These are phyloP conservation scores for Megacollybia marginata DNA, from an alignment of 768 basidiomycete species.

Conservation along the genomic window DNA sequence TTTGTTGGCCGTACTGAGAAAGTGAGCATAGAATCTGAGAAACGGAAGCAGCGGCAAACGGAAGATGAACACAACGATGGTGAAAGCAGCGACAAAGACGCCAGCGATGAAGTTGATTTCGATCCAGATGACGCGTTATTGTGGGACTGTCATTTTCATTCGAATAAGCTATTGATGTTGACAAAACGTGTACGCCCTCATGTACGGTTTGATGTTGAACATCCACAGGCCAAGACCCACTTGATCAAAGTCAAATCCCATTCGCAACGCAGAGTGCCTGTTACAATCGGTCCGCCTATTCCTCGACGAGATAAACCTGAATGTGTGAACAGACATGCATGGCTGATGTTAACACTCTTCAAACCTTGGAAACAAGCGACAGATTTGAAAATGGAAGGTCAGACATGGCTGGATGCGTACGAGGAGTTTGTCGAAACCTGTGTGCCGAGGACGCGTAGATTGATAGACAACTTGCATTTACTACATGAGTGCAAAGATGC, in stretches of 20 bases:
- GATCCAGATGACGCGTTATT: too few relatives aligned
- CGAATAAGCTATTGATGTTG: too few relatives aligned
- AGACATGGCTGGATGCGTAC: slow-evolving; percentile 25
- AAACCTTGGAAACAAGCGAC: slow-evolving; percentile 22
- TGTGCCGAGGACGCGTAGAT: slow-evolving; percentile 1
- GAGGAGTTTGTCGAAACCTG: slow-evolving; percentile 5
- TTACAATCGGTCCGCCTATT: slow-evolving; percentile 25
- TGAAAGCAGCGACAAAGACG: slow-evolving; percentile 2
- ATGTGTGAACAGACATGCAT: too few relatives aligned
- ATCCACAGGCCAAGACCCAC: too few relatives aligned
- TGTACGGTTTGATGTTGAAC: too few relatives aligned
- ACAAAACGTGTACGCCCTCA: too few relatives aligned
- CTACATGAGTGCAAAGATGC: slow-evolving; percentile 33
- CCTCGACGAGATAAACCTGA: slow-evolving; percentile 23
- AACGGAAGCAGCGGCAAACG: too few relatives aligned
- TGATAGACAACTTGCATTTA: slow-evolving; percentile 33
- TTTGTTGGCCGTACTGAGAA: too few relatives aligned
- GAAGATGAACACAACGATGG: slow-evolving; percentile 3
- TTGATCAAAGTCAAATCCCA: too few relatives aligned
- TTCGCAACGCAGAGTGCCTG: slow-evolving; percentile 15
- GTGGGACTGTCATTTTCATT: too few relatives aligned
- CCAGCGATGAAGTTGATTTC: not conserved
- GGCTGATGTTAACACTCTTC: slow-evolving; percentile 14
- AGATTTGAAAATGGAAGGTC: slow-evolving; percentile 13
- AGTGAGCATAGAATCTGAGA: too few relatives aligned